Percentiles rank a stretch among this genome's conserved stretches.
These are phyloP conservation scores for Penicillium psychrofluorescens DNA, from an alignment of 495 filamentous ascomycete species.

Conservation along the genomic window DNA sequence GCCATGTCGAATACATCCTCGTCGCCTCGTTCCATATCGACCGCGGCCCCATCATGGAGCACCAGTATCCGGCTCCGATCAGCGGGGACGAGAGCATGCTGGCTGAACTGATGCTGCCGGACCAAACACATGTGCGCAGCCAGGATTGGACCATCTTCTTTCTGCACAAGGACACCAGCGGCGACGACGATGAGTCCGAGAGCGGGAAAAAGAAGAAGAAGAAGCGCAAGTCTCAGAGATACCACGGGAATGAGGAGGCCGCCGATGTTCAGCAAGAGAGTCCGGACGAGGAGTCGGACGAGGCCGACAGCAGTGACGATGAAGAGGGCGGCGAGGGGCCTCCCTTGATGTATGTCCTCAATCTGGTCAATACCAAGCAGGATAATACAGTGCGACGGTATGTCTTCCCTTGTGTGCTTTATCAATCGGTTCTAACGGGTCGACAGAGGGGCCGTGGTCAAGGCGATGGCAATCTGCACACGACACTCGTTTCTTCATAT, in stretches of 20 bases:
- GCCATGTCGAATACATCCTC: constrained; percentile 98
- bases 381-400: constrained; percentile 82
- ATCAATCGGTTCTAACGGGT: background rate
- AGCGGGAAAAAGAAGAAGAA: constrained; percentile 47
- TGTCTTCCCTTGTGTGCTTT: constrained; percentile 3
- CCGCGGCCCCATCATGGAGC: constrained; percentile 93
- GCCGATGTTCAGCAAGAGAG: constrained; percentile 40
- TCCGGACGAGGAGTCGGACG: constrained; percentile 36
- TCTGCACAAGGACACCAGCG: constrained; percentile 84
- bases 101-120: constrained; percentile 96
- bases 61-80: constrained; percentile 90
- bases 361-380: constrained; percentile 96
- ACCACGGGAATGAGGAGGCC: constrained; percentile 45
- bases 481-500: constrained; percentile 98
- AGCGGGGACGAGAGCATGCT: constrained; percentile 98
- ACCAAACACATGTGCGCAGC: constrained; percentile 89
- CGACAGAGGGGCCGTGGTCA: constrained; percentile 81
- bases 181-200: constrained; percentile 65
- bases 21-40: constrained; percentile 98
- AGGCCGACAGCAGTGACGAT: constrained; percentile 46
- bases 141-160: constrained; percentile 99
- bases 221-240: constrained; percentile 30
- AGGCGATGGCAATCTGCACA: constrained; percentile 99
- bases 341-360: constrained; percentile 95
- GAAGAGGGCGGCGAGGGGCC: constrained; percentile 62